These are phyloP conservation scores for Bimuria novae-zelandiae DNA, from an alignment of 2,329 filamentous ascomycete species.

Conservation along the genomic window DNA sequence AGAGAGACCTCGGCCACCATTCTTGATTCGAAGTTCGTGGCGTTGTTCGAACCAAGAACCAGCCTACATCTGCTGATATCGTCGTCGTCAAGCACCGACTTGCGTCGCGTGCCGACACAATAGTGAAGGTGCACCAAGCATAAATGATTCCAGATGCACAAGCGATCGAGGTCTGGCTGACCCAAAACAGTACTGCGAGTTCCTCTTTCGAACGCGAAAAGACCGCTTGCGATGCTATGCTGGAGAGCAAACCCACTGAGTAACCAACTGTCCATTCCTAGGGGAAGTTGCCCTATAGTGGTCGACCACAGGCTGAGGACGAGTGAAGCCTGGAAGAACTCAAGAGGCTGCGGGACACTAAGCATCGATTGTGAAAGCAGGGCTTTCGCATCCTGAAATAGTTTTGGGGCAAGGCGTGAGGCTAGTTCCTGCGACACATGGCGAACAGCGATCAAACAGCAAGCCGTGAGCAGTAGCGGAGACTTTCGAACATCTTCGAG, in stretches of 20 bases:
- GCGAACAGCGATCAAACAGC: constrained; percentile 49
- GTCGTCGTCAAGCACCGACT: constrained; percentile 42
- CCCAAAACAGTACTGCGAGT: constrained; percentile 9
- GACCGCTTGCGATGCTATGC: constrained; percentile 46
- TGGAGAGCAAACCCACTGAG: constrained; percentile 52
- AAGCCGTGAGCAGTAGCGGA: constrained; percentile 47
- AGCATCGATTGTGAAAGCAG: constrained; percentile 40
- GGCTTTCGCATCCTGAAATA: constrained; percentile 45
- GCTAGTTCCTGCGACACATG: constrained; percentile 48
- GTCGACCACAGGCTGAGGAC: constrained; percentile 54
- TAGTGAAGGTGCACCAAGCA: constrained; percentile 54
- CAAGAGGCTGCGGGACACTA: constrained; percentile 45
- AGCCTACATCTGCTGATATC: constrained; percentile 48
- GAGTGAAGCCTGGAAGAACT: constrained; percentile 51
- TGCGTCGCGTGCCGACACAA: constrained; percentile 50
- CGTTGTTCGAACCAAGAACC: constrained; percentile 45
- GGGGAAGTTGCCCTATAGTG: constrained; percentile 50
- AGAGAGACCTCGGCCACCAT: constrained; percentile 54
- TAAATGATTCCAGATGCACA: constrained; percentile 52
- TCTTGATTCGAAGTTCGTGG: constrained; percentile 52
- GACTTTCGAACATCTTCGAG: constrained; percentile 43
- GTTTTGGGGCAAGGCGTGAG: constrained; percentile 39
- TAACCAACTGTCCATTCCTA: constrained; percentile 54
- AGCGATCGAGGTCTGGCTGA: constrained; percentile 34
- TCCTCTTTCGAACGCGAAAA: constrained; percentile 31